Evolutionary conservation across 495 filamentous ascomycete genomes (phyloP).

Genomic region (Penicillium longicatenatum): DNA sequence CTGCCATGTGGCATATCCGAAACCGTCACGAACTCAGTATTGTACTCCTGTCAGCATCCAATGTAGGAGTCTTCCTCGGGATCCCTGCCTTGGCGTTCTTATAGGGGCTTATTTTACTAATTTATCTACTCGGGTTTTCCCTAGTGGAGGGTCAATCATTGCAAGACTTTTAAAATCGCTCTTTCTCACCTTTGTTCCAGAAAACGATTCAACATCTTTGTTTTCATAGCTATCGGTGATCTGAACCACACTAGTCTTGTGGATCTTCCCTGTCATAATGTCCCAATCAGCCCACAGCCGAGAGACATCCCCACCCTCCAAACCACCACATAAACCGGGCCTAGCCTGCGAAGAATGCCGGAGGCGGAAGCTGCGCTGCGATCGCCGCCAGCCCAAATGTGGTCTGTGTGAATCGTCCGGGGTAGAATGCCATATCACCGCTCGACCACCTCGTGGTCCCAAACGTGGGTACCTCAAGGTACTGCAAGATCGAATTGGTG

Average conservation of each 20-base stretch:
- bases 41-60: background rate
- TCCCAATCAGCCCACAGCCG: background rate
- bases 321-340: background rate
- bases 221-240: background rate
- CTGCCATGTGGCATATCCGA: background rate
- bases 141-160: background rate
- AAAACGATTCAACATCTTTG: background rate
- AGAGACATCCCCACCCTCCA: background rate
- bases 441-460: conserved; percentile 45
- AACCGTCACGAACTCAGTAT: background rate
- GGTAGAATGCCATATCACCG: conserved; percentile 43
- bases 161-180: background rate
- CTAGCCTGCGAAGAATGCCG: conserved; percentile 51
- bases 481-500: conserved; percentile 48
- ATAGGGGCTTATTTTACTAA: background rate
- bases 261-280: background rate
- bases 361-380: conserved; percentile 51
- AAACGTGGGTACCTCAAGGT: conserved; percentile 51
- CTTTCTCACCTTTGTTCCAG: background rate
- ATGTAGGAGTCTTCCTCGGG: background rate
- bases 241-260: background rate
- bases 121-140: background rate
- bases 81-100: background rate
- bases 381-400: conserved; percentile 46
- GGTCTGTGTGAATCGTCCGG: conserved; percentile 44